Evolutionary conservation across 2,329 filamentous ascomycete species (phyloP), one percentile per base, ranked within the genome.

Genomic region (Aphanocladium album): DNA sequence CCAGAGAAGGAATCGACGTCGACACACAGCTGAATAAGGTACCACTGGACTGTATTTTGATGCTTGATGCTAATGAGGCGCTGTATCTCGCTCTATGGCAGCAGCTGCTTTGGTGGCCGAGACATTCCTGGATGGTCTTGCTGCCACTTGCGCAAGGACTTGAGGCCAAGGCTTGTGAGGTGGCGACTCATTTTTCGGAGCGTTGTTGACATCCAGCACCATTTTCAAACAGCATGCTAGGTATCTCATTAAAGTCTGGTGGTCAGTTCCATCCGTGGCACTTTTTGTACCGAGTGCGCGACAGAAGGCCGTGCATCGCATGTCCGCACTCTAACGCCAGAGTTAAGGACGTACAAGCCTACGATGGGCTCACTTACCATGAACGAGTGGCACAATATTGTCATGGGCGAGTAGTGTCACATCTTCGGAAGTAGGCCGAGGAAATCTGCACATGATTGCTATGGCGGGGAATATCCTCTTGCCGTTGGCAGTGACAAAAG

Each of bases 231-330:
- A 64, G 51, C 16, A 61, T 45, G 50, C 60, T 62, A 12, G 62
- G 60, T 21, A 61, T 62, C 58, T 64, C 62, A 49, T 52, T 57
- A 33, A 62, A 61, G 39, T 64, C 62, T 12, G 58, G 57, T 35
- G 62, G 57, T 14, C 58, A 52, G 12, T 49, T 45, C 19, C 37
- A 39, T 41, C 60, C 62, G 49, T 62, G 54, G 49, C 58, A 54
- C 3, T 17, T 16, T 1, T 5, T n/a, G 27, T 59, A 62, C 39
- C 57, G 60, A 1, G 62, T 62, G 16, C 25, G 60, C 6, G 64
- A 19, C 5, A 60, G 45, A 1, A 67, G 60, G 37, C 63, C 59
- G 21, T 66, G 64, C 9, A 69, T 56, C 3, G 62, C 64, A 1
- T 49, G 66, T 25, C 64, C 67, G 7, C 35, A 39, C 12, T 39